Conservation (phyloP, 306 rosid species). For the Biancaea sappan region DNA sequence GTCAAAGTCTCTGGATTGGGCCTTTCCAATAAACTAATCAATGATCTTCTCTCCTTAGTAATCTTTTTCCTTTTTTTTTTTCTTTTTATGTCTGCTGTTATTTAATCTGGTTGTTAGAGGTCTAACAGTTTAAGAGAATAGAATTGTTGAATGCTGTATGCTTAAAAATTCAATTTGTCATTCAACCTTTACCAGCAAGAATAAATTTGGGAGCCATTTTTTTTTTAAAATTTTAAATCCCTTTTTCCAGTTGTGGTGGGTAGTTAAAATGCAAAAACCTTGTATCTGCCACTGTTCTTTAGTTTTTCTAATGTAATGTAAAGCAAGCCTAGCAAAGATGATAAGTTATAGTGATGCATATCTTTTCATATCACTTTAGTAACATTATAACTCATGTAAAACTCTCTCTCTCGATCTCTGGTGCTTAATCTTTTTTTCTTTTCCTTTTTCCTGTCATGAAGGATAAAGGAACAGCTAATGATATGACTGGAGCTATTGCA, state of each 20-base stretch:
- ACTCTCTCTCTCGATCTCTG: background rate
- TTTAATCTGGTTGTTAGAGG: background rate
- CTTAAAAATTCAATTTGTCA: background rate
- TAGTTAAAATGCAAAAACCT: background rate
- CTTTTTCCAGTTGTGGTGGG: background rate
- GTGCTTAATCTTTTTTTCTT: constrained; percentile 22
- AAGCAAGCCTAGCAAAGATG: constrained; percentile 6
- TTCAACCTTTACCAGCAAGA: background rate
- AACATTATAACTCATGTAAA: background rate
- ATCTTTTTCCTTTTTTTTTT: background rate
- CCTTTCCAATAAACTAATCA: background rate
- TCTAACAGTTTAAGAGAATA: background rate
- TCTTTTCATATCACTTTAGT: constrained; percentile 14
- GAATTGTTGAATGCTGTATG: background rate
- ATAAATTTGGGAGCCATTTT: background rate
- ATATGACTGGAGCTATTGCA: constrained; percentile 49
- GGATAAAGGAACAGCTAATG: constrained; percentile 63
- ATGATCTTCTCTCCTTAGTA: background rate
- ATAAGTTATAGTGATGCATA: constrained; percentile 1
- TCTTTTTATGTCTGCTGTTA: background rate
- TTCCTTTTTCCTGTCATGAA: constrained; percentile 35
- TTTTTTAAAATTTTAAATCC: too few species aligned
- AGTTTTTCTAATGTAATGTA: background rate
- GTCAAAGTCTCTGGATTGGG: background rate
- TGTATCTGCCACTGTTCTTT: background rate